Evolutionary conservation across 2,329 filamentous ascomycete species (phyloP).

Genomic region (Calonectria leucothoes): DNA sequence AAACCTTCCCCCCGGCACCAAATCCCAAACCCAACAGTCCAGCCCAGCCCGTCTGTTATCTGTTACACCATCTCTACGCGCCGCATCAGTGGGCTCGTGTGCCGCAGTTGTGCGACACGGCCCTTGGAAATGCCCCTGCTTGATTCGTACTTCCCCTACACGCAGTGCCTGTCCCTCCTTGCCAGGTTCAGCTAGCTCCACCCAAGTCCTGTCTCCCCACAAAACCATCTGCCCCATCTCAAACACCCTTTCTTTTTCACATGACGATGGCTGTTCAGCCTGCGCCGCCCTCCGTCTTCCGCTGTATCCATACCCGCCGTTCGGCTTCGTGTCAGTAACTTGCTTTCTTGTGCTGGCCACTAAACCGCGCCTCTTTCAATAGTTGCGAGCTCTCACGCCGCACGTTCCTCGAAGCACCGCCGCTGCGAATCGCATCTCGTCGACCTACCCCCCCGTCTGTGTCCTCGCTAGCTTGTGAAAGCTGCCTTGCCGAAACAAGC

Average conservation of each 20-base stretch:
- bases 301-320: not conserved
- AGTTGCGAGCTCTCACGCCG: slow-evolving; percentile 4
- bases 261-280: slow-evolving; percentile 18
- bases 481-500: slow-evolving; percentile 16
- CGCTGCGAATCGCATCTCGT: not conserved
- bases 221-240: slow-evolving; percentile 3
- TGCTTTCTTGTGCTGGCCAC: slow-evolving; percentile 5
- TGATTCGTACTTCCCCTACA: not conserved
- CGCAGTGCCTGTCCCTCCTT: not conserved
- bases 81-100: not conserved
- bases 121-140: not conserved
- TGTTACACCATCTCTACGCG: not conserved
- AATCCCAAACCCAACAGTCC: not conserved
- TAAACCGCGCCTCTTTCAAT: slow-evolving; percentile 7
- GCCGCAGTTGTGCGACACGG: not conserved
- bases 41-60: no score
- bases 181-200: not conserved
- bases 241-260: slow-evolving; percentile 17
- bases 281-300: not conserved
- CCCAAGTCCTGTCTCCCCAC: not conserved
- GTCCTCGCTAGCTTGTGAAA: slow-evolving; percentile 20
- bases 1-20: not conserved
- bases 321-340: not conserved
- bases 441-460: not conserved
- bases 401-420: not conserved